These are phyloP conservation scores for Tetrahymena elliotti DNA, from an alignment of 73 alveolate genomes.

Conservation along the genomic window DNA sequence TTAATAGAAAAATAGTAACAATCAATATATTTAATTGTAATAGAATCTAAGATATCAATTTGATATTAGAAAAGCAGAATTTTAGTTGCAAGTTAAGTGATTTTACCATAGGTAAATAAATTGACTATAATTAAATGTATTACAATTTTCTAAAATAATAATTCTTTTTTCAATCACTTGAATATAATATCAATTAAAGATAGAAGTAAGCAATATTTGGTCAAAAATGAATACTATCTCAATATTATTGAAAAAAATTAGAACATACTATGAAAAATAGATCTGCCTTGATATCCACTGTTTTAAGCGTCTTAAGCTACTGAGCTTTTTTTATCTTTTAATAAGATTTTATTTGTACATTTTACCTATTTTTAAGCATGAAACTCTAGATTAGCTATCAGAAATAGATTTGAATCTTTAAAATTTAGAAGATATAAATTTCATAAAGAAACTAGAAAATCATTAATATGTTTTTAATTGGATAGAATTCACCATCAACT, in stretches of 20 bases:
- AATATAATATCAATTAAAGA: neutral
- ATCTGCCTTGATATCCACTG: neutral
- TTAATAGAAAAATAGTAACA: too few species aligned
- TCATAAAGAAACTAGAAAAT: neutral
- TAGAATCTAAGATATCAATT: too few species aligned
- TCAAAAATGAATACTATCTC: neutral
- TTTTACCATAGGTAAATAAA: too few species aligned
- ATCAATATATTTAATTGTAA: too few species aligned
- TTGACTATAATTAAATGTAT: too few species aligned
- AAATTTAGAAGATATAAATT: neutral
- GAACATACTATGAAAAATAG: neutral
- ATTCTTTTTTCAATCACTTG: too few species aligned
- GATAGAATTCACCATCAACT: neutral
- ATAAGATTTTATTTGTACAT: neutral
- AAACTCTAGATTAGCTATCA: neutral
- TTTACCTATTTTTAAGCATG: neutral
- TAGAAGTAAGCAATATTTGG: neutral
- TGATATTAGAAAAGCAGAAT: too few species aligned
- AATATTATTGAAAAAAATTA: neutral
- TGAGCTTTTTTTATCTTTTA: neutral
- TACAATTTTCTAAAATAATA: too few species aligned
- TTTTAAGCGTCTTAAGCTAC: neutral
- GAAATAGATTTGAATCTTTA: neutral
- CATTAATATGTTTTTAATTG: neutral
- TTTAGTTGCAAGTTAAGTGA: too few species aligned